Base-by-base conservation (phyloP, 2,329 filamentous ascomycete genomes). In the Phyllosticta paracitricarpa region DNA sequence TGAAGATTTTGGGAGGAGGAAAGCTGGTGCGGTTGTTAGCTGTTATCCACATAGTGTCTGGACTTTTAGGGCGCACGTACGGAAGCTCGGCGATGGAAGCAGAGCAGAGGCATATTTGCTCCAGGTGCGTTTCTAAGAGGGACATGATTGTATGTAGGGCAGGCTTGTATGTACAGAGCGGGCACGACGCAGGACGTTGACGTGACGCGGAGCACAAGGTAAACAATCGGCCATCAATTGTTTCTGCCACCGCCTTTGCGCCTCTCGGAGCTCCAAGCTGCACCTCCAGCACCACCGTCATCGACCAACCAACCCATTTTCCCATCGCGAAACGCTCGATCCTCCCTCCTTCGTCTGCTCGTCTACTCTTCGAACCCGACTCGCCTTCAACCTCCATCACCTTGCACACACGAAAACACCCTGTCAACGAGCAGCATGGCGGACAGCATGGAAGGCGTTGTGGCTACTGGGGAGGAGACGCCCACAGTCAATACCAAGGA, bases 1-100 rank as follows among this genome's bases (percentile, higher is more conserved):
- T 94, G 77, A 97, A 99, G 70, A 94, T 91, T 69, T 90, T 95
- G n/a, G 93, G 90, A 1, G 84, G 84, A 51, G 90, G 90, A 68
- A 97, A 97, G 35, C 91, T 95, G 70, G 61, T 65, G 30, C 61
- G 48, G 7, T 51, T 22, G 25, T 40, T 1, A 62, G 58, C 52
- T 53, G 48, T 24, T 55, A 59, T 51, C 12, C 9, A 28, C 51
- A 6, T 35, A n/a, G 19, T 8, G 35, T 24, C n/a, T 22, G 57
- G 19, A 35, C 33, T n/a, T 14, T n/a, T 9, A 14, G 19, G 26
- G 10, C 14, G n/a, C n/a, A 67, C 73, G 30, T 67, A 76, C 72
- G 77, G 73, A 24, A 81, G 68, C 35, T 79, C 76, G 56, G 76
- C 74, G 52, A 81, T 80, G 56, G 78, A 79, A 0, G 73, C 70